phyloP scores from a whole-genome alignment of 2,329 filamentous ascomycete species.

The Epichloe bromicola region DNA sequence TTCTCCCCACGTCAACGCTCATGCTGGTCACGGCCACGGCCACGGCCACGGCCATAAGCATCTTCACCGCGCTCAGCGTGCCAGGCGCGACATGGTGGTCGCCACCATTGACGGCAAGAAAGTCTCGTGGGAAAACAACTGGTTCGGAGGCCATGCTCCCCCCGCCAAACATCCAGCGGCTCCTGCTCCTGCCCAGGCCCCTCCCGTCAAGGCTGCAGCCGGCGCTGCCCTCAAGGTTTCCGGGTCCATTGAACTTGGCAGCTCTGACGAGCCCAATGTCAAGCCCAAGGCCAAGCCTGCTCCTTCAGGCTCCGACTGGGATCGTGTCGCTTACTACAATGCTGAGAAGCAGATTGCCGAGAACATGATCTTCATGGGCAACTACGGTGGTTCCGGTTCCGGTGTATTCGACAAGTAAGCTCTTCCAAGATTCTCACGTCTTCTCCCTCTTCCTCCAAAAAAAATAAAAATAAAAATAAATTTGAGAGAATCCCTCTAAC shows the following conservation, averaged over 20 bases:
- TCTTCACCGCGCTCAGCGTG: slow-evolving; percentile 24
- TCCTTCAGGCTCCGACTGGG: slow-evolving; percentile 20
- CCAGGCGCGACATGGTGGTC: slow-evolving; percentile 40
- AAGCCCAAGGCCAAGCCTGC: slow-evolving; percentile 1
- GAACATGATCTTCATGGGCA: slow-evolving; percentile 35
- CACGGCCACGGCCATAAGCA: slow-evolving; percentile 34
- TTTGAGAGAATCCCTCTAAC: not conserved
- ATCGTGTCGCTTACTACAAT: slow-evolving; percentile 32
- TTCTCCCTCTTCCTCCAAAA: not conserved
- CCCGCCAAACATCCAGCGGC: slow-evolving; percentile 7
- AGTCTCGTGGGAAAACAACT: slow-evolving; percentile 47
- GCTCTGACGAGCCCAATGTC: not conserved
- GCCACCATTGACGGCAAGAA: slow-evolving; percentile 46
- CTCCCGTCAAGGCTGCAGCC: slow-evolving; percentile 8
- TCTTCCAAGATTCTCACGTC: not conserved
- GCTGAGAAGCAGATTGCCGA: slow-evolving; percentile 25
- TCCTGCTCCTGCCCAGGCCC: not conserved
- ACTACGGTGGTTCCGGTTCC: slow-evolving; percentile 31
- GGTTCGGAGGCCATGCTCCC: slow-evolving; percentile 22
- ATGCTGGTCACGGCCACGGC: slow-evolving; percentile 25
- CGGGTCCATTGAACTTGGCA: not conserved
- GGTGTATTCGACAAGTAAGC: slow-evolving; percentile 31
- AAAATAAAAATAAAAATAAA: no score
- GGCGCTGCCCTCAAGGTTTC: slow-evolving; percentile 5
- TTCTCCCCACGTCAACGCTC: slow-evolving; percentile 7